phyloP scores from a whole-genome alignment of 148 eudicot species.

The Pharnaceum exiguum region DNA sequence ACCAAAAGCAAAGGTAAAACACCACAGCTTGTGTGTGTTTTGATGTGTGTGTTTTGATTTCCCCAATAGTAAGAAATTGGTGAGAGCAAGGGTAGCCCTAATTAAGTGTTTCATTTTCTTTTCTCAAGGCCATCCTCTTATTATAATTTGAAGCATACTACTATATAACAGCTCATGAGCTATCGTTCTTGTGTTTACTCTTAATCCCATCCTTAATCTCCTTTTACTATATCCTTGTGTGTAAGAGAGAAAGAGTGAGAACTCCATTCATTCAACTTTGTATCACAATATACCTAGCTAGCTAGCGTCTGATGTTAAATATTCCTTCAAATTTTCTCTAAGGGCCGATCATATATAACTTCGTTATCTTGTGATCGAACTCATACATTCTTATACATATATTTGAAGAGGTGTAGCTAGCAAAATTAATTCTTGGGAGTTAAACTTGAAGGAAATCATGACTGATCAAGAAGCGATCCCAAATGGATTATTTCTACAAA shows the following conservation, averaged over 20 bases:
- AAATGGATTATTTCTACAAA: constrained; percentile 41
- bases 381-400: too few species aligned
- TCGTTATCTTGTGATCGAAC: too few species aligned
- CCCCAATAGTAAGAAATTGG: background rate
- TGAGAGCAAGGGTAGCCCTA: too few species aligned
- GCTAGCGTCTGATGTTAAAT: too few species aligned
- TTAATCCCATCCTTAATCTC: constrained; percentile 19
- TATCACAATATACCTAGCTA: too few species aligned
- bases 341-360: too few species aligned
- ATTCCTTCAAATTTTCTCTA: too few species aligned
- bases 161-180: constrained; percentile 14
- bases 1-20: constrained; percentile 22
- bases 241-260: background rate
- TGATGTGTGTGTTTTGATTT: background rate
- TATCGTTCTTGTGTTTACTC: constrained; percentile 18
- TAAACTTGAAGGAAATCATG: constrained; percentile 25
- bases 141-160: constrained; percentile 9
- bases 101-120: background rate
- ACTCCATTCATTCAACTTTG: too few species aligned
- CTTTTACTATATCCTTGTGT: constrained; percentile 1
- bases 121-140: background rate
- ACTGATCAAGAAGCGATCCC: constrained; percentile 48
- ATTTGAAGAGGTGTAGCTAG: too few species aligned
- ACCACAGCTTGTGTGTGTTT: constrained; percentile 15
- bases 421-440: too few species aligned